These are phyloP conservation scores for Protomyces lactucae-debilis DNA, from an alignment of 1,139 yeast genomes.

Conservation along the genomic window DNA sequence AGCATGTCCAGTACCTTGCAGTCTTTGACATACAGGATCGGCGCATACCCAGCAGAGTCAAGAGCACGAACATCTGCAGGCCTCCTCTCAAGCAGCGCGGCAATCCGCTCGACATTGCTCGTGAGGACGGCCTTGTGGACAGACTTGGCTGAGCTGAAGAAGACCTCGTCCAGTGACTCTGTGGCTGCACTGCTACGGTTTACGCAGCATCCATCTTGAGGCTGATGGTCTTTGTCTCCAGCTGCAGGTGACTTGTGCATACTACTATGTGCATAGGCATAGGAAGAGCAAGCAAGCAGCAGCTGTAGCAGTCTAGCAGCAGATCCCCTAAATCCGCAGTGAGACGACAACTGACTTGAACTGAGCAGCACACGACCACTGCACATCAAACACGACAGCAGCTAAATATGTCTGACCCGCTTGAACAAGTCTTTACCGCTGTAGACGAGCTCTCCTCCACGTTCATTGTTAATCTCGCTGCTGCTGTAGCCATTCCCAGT, in stretches of 20 bases:
- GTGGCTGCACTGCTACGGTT: neutral
- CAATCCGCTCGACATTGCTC: neutral
- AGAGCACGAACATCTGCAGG: neutral
- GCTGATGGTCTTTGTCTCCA: too few species aligned
- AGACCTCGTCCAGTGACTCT: constrained; percentile 9
- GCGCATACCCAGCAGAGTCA: constrained; percentile 14
- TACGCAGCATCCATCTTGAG: too few species aligned
- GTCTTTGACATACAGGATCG: constrained; percentile 3
- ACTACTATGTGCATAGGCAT: too few species aligned
- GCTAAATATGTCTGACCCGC: neutral
- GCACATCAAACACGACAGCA: too few species aligned
- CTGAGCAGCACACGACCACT: too few species aligned
- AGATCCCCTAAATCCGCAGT: too few species aligned
- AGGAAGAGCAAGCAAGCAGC: too few species aligned
- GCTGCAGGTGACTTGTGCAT: too few species aligned
- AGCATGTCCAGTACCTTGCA: neutral
- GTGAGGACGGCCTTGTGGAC: constrained; percentile 9
- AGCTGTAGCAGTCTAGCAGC: too few species aligned
- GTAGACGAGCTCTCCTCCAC: constrained; percentile 24
- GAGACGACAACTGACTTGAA: too few species aligned
- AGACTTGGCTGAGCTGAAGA: constrained; percentile 11
- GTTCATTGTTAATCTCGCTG: constrained; percentile 47
- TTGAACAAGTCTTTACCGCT: constrained; percentile 5
- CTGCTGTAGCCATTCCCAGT: constrained; percentile 89
- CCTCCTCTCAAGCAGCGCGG: neutral